Base-by-base conservation (phyloP, 2,329 filamentous ascomycete species). In the Scleromitrula shiraiana region DNA sequence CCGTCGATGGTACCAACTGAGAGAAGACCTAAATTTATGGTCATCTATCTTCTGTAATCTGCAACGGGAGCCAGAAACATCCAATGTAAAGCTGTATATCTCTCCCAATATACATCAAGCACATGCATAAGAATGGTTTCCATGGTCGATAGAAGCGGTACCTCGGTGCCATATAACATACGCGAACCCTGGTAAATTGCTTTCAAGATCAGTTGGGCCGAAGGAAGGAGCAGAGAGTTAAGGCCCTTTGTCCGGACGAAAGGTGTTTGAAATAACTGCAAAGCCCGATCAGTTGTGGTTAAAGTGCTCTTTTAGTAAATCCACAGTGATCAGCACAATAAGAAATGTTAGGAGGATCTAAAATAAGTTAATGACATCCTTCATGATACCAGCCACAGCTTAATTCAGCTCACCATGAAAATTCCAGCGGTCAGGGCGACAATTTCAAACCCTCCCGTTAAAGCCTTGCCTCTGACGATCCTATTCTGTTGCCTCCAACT, bases 401-500 rank as follows among this genome's bases (percentile, higher is more conserved):
- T 24, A 38, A 23, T 23, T 42, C 23, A 8, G 67, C 76, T 69
- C 55, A 82, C 78, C 50, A 73, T 29, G 24, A 72, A 62, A 26
- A 71, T 62, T 23, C 72, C 60, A 3, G 63, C 52, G 50, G 73
- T 74, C 10, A 80, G 68, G 0, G 64, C 55, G 44, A 70, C 66
- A 6, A 82, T 58, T 58, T 83, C 79, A 72, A 76, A 80, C 0
- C 79, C 79, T 5, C 78, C 78, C 2, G 71, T 70, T 58, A 74
- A 64, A 0, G 78, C 69, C 58, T 74, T 81, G 0, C 79, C 80
- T 50, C 72, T 62, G 3, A 76, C 64, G 51, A 84, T 73, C 1
- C 75, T 76, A 59, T 69, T 69, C 62, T 84, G 80, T 54, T 80
- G 73, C 49, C 73, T 71, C 73, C 75, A 83, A 56, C 78, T 82